Conservation (phyloP, 495 filamentous ascomycete genomes). For the Barbatosphaeria neglecta region DNA sequence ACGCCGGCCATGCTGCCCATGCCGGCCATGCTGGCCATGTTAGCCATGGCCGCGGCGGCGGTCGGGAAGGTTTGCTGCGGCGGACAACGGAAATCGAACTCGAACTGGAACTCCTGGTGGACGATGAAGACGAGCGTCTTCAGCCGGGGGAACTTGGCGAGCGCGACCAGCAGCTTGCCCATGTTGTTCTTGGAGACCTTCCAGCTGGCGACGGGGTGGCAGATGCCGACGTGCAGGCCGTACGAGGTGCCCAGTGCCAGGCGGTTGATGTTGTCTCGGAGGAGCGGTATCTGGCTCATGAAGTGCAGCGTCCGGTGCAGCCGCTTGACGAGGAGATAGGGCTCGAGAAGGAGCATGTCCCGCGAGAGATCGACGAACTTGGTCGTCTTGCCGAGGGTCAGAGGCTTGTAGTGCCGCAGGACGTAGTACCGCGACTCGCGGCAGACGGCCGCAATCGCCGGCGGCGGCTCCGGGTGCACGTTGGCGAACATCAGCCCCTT, state of each 20-base stretch:
- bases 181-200: slow-evolving; percentile 38
- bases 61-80: too few species aligned
- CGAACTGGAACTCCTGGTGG: slow-evolving; percentile 36
- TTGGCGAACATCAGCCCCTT: slow-evolving; percentile 37
- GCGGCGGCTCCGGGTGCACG: slow-evolving; percentile 33
- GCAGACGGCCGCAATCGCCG: slow-evolving; percentile 32
- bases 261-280: slow-evolving; percentile 28
- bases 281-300: slow-evolving; percentile 33
- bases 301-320: slow-evolving; percentile 35
- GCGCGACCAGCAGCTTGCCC: slow-evolving; percentile 27
- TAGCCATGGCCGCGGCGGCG: neutral
- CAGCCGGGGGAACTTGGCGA: slow-evolving; percentile 31
- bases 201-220: slow-evolving; percentile 33
- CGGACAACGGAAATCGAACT: slow-evolving; percentile 25
- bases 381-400: slow-evolving; percentile 32
- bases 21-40: neutral
- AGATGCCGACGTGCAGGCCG: slow-evolving; percentile 32
- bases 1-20: neutral
- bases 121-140: slow-evolving; percentile 32
- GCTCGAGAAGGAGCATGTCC: slow-evolving; percentile 38
- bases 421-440: slow-evolving; percentile 36
- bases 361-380: slow-evolving; percentile 35
- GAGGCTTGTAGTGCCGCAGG: slow-evolving; percentile 33
- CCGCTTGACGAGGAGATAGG: slow-evolving; percentile 36
- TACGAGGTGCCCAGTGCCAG: slow-evolving; percentile 37